Conservation (phyloP, 495 filamentous ascomycete species). For the Daldinia decipiens region DNA sequence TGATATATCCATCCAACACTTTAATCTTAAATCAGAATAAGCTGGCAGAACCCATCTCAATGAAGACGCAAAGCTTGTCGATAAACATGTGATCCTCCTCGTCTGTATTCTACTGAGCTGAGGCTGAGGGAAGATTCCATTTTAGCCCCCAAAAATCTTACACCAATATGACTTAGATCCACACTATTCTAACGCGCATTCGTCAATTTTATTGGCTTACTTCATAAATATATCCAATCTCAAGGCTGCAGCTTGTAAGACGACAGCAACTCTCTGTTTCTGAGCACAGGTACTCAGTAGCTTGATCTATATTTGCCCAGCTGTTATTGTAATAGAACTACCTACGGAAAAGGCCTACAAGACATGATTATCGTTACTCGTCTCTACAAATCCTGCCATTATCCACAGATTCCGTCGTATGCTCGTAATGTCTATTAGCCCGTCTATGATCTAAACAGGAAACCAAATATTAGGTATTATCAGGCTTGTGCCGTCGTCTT, state of each 20-base stretch:
- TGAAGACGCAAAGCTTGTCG: neutral
- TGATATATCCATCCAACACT: neutral
- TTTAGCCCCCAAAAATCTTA: slow-evolving; percentile 28
- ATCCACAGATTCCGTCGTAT: neutral
- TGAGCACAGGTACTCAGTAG: neutral
- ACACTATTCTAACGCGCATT: slow-evolving; percentile 1
- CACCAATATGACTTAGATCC: slow-evolving; percentile 15
- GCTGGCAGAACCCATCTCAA: neutral
- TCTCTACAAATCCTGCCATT: neutral
- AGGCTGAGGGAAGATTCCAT: slow-evolving; percentile 38
- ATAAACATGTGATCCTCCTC: too few relatives aligned
- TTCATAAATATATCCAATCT: slow-evolving; percentile 12
- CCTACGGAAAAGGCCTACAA: too few relatives aligned
- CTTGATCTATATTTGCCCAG: neutral
- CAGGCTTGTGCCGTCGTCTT: slow-evolving; percentile 15
- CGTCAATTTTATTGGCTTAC: slow-evolving; percentile 22
- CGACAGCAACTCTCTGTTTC: slow-evolving; percentile 1
- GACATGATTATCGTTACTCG: neutral
- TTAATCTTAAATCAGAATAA: neutral
- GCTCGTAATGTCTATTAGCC: neutral
- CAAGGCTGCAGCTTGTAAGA: slow-evolving; percentile 7
- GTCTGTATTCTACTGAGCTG: slow-evolving; percentile 31
- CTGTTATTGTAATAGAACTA: too few relatives aligned
- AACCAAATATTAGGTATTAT: slow-evolving; percentile 29
- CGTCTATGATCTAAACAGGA: slow-evolving; percentile 16